These are phyloP conservation scores for Halophytophthora batemanensis DNA, from an alignment of 352 stramenopile genomes.

Conservation along the genomic window DNA sequence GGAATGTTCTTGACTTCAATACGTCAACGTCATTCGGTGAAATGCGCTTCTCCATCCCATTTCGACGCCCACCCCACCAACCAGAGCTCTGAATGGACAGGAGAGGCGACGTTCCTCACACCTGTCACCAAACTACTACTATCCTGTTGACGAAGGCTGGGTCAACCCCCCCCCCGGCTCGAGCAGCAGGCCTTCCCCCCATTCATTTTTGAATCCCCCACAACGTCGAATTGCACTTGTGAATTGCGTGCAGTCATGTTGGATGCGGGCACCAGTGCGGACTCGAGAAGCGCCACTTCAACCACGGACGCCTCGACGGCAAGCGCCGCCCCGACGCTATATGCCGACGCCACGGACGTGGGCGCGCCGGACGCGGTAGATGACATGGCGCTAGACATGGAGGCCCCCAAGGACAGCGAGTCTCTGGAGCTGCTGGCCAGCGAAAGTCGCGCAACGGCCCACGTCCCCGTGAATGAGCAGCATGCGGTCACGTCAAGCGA, in stretches of 20 bases:
- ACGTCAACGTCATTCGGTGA: no score
- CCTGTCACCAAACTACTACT: no score
- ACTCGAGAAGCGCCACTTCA: not conserved
- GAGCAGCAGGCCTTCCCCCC: no score
- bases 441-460: not conserved
- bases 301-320: not conserved
- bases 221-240: not conserved
- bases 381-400: constrained; percentile 1
- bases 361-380: not conserved
- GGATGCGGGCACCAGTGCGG: not conserved
- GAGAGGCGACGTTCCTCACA: no score
- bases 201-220: not conserved
- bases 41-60: no score
- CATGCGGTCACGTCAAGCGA: not conserved
- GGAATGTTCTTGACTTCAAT: no score
- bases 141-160: no score
- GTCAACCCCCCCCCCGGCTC: no score
- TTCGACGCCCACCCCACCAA: no score
- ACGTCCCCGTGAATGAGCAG: not conserved
- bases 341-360: not conserved
- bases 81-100: no score
- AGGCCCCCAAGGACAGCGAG: constrained; percentile 4
- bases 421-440: constrained; percentile 1
- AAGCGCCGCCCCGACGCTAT: not conserved
- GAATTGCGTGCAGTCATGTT: not conserved